These are phyloP conservation scores for Galerina sulciceps DNA, from an alignment of 768 basidiomycete genomes.

Conservation along the genomic window DNA sequence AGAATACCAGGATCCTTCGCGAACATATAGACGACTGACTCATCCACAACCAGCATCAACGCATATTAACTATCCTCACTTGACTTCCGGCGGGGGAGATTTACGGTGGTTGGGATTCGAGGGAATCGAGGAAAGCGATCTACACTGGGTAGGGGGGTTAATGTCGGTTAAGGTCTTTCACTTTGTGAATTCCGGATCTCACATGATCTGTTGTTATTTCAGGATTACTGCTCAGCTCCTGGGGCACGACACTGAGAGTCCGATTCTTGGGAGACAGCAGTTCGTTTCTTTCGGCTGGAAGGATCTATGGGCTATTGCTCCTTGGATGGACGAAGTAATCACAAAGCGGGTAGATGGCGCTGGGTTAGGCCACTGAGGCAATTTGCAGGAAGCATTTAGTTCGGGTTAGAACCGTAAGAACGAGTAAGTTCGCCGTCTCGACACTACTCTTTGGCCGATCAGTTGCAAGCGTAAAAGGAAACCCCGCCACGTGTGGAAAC, in stretches of 20 bases:
- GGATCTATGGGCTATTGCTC: conserved; percentile 74
- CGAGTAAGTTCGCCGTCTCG: too few species aligned
- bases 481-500: conserved; percentile 15
- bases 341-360: conserved; percentile 69
- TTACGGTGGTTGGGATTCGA: conserved; percentile 61
- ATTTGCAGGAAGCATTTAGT: neutral
- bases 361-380: conserved; percentile 62
- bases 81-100: conserved; percentile 72
- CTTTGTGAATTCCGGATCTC: conserved; percentile 2
- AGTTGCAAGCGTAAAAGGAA: conserved; percentile 1
- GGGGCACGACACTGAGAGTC: conserved; percentile 42
- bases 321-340: conserved; percentile 75
- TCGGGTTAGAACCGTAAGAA: neutral
- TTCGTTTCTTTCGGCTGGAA: conserved; percentile 74
- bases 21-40: conserved; percentile 46
- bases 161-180: conserved; percentile 48
- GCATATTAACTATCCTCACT: conserved; percentile 72
- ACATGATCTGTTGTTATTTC: conserved; percentile 1
- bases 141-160: conserved; percentile 74
- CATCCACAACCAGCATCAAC: conserved; percentile 60
- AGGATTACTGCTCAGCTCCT: conserved; percentile 70
- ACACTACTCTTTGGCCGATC: neutral
- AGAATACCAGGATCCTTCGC: conserved; percentile 32
- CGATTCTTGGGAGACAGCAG: conserved; percentile 53
- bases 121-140: conserved; percentile 58